Evolutionary conservation across 1,284 basidiomycete species (phyloP), one percentile per base, ranked within the genome.

Genomic region (Puccinia novopanici): DNA sequence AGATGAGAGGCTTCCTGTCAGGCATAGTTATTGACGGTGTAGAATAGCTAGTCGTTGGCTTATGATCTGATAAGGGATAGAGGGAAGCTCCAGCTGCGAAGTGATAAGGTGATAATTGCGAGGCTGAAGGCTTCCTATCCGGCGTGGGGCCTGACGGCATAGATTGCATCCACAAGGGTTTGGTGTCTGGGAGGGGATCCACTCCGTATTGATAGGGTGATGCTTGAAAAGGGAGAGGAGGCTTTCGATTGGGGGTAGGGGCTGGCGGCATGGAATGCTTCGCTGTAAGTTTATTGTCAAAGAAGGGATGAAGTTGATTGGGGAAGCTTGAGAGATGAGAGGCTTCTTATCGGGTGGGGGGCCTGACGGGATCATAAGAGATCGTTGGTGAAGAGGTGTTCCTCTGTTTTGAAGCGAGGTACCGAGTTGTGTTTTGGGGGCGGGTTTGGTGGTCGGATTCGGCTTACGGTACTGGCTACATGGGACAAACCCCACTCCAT

Each of bases 401-500:
- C 30, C 13, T 4, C 45, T 27, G 27, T 17, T 24, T 27, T n/a
- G 17, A 22, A 34, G 17, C 19, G 54, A 40, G 17, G 72, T 10
- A 27, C 52, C 30, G 54, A 61, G 72, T 15, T 55, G 57, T 10
- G 22, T 59, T 37, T 15, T 55, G 17, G 61, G 3, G 3, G 34
- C 2, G 9, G 34, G 34, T 40, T 34, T 65, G 9, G 34, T 4
- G 12, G 42, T 45, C 3, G 67, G 24, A 0, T 50, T 68, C 42
- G 67, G 42, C 2, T 24, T 50, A 5, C 67, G n/a, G n/a, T n/a
- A 27, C 15, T 50, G 67, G 13, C 42, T 30, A 19, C 13, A 30
- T 15, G 72, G 72, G 34, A 74, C 54, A 30, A 42, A 13, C 4
- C 54, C 57, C 55, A 57, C 27, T 19, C 37, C 52, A 13, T 74